Evolutionary conservation across 345 rosid genomes (phyloP).

Genomic region (Aurinia saxatilis): DNA sequence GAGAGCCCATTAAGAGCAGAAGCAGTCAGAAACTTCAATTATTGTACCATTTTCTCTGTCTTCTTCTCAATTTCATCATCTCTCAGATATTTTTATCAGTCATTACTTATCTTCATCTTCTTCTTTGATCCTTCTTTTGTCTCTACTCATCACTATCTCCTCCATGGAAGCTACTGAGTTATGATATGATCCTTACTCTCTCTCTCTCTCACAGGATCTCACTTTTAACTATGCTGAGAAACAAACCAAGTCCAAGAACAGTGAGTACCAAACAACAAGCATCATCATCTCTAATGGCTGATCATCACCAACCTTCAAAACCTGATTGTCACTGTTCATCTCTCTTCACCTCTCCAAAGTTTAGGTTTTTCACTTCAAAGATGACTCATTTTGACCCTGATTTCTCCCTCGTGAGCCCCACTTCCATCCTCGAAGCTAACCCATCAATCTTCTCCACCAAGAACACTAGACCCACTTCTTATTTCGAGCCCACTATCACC

Average conservation of each 20-base stretch:
- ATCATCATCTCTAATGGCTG: conserved; percentile 51
- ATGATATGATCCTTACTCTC: conserved; percentile 25
- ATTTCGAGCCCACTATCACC: no score
- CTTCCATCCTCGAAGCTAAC: conserved; percentile 51
- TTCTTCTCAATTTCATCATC: neutral
- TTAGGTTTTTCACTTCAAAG: conserved; percentile 45
- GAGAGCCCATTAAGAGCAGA: neutral
- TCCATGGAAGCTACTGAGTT: conserved; percentile 34
- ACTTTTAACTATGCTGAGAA: conserved; percentile 42
- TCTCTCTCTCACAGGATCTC: conserved; percentile 2
- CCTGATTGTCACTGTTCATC: conserved; percentile 11
- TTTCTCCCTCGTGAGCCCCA: conserved; percentile 41
- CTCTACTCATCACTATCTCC: neutral
- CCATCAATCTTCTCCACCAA: conserved; percentile 31
- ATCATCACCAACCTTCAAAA: conserved; percentile 39
- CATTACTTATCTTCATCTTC: neutral
- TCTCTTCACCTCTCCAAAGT: conserved; percentile 47
- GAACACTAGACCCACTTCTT: conserved; percentile 12
- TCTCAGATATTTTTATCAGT: neutral
- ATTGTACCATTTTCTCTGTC: conserved; percentile 10
- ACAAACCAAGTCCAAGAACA: conserved; percentile 34
- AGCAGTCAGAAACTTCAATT: conserved; percentile 15
- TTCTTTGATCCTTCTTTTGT: neutral
- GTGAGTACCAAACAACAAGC: conserved; percentile 49
- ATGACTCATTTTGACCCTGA: conserved; percentile 38